These are phyloP conservation scores for Sporothrix luriei DNA, from an alignment of 2,329 filamentous ascomycete genomes.

Conservation along the genomic window DNA sequence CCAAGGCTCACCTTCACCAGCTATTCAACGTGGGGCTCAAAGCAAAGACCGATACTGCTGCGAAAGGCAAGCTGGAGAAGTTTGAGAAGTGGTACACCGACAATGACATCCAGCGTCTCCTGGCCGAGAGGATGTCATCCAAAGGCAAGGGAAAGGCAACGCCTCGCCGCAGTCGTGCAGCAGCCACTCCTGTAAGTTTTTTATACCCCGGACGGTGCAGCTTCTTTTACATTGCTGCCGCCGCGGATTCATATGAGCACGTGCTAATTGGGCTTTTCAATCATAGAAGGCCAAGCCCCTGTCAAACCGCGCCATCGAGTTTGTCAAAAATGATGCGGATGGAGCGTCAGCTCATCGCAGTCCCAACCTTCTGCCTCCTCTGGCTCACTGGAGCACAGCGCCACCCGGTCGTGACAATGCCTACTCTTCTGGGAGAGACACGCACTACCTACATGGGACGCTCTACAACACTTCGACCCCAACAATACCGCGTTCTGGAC, in stretches of 20 bases:
- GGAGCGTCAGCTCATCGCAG: slow-evolving; percentile 19
- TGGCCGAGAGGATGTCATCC: slow-evolving; percentile 74
- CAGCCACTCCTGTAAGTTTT: slow-evolving; percentile 35
- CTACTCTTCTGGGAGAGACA: slow-evolving; percentile 32
- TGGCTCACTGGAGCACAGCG: slow-evolving; percentile 36
- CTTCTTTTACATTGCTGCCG: background rate
- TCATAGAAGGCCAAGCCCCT: background rate
- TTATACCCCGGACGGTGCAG: background rate
- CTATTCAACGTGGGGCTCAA: slow-evolving; percentile 80
- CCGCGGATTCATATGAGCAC: background rate
- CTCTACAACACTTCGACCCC: slow-evolving; percentile 37
- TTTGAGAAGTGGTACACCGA: slow-evolving; percentile 79
- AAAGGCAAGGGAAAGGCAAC: slow-evolving; percentile 66
- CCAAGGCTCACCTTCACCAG: slow-evolving; percentile 86
- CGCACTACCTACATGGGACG: slow-evolving; percentile 31
- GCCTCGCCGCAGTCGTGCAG: slow-evolving; percentile 38
- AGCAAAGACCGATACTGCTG: slow-evolving; percentile 66
- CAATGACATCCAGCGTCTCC: slow-evolving; percentile 69
- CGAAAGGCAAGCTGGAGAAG: slow-evolving; percentile 62
- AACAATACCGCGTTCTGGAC: slow-evolving; percentile 33
- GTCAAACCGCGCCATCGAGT: slow-evolving; percentile 24
- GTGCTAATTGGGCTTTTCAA: background rate
- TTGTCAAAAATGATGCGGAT: slow-evolving; percentile 8
- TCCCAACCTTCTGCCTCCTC: slow-evolving; percentile 21
- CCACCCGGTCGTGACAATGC: slow-evolving; percentile 23